phyloP scores from a whole-genome alignment of 2,329 filamentous ascomycete species.

The Fusarium liriodendri region DNA sequence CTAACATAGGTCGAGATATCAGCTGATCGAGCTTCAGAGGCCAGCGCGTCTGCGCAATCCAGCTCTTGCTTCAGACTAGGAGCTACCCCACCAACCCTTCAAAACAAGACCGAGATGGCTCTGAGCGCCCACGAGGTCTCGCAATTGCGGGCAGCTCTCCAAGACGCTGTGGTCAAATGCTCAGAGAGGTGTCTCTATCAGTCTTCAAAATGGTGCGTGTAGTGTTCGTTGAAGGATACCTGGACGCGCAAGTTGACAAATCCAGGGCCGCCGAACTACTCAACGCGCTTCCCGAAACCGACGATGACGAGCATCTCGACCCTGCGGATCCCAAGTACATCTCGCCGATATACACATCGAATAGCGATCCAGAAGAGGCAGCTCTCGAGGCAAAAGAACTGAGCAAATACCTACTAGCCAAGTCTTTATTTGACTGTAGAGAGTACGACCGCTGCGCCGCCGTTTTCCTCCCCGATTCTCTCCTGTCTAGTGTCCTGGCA shows the following conservation, averaged over 20 bases:
- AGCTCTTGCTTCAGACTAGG: conserved; percentile 5
- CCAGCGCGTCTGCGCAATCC: conserved; percentile 11
- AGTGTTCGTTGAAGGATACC: neutral
- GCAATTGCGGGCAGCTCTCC: conserved; percentile 79
- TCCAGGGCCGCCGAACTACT: conserved; percentile 92
- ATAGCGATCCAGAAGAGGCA: conserved; percentile 77
- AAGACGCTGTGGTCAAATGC: conserved; percentile 89
- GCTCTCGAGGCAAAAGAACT: conserved; percentile 82
- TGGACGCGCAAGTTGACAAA: conserved; percentile 26
- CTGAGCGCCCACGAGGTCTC: conserved; percentile 67
- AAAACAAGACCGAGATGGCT: conserved; percentile 58
- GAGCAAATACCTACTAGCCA: conserved; percentile 87
- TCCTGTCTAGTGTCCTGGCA: conserved; percentile 74
- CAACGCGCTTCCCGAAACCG: conserved; percentile 77
- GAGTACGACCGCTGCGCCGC: conserved; percentile 95
- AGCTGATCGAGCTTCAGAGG: neutral
- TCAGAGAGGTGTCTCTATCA: conserved; percentile 96
- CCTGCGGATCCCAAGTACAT: conserved; percentile 52
- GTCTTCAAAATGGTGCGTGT: conserved; percentile 87
- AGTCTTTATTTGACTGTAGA: conserved; percentile 93
- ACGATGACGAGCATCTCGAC: conserved; percentile 59
- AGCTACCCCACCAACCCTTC: conserved; percentile 28
- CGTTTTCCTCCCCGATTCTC: conserved; percentile 85
- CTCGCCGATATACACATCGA: conserved; percentile 63
- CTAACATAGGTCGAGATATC: neutral